Evolutionary conservation across 768 basidiomycete species (phyloP), one percentile per base, ranked within the genome.

Genomic region (Termitomyces sp.): DNA sequence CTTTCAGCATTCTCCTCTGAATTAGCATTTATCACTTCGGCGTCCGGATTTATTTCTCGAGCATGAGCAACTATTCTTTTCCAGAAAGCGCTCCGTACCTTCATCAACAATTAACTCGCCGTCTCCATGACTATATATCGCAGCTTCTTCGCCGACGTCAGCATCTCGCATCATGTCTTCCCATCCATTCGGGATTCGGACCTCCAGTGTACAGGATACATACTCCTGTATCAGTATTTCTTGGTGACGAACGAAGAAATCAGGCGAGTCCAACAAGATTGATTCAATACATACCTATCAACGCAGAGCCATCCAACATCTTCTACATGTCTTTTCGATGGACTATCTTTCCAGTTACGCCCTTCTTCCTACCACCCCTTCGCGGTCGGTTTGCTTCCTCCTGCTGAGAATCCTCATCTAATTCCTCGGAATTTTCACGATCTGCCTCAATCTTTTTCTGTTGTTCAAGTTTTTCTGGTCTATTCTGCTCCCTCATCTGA

Each of bases 161-260:
- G 61, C 56, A 38, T 63, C 54, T 40, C 21, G 48, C 45, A 70
- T 59, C 46, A 68, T 76, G 23, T 74, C 72, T 62, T 80, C 75
- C 83, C 82, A 84, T 1, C 68, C 75, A 0, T 74, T 73, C 1
- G 81, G 80, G 19, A 77, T 68, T 21, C 65, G 61, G 11, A 76
- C 67, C 48, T 69, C 65, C 27, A 86, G 62, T 32, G 76, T 63
- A 2, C 68, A 71, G 9, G 73, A 77, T 17, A 89, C 75, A 59
- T 86, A 79, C 61, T 89, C 86, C 59, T 90, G 87, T 16, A 89
- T 68, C 19, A 89, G 68, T 72, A 90, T 83, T 0, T 87, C 89
- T 60, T 52, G 54, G 32, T 29, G 29, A 4, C 29, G 29, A 29
- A 29, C 29, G 29, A 29, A 29, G 29, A 7, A 7, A 29, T 29